These are phyloP conservation scores for Fusarium compactum DNA, from an alignment of 2,329 filamentous ascomycete genomes.

Conservation along the genomic window DNA sequence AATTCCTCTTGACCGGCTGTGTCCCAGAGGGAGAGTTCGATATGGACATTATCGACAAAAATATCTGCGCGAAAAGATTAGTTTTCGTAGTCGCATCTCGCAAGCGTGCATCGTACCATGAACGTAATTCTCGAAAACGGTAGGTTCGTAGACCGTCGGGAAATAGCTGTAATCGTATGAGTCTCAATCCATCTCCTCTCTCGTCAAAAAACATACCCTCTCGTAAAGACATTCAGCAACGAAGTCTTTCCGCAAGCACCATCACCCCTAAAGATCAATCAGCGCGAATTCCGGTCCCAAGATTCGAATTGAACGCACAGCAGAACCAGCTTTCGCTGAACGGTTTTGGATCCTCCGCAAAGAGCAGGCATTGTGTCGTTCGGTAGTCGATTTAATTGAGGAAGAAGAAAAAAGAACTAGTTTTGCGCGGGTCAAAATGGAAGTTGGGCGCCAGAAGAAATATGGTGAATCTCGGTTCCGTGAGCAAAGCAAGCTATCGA, in stretches of 20 bases:
- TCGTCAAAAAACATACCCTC: slow-evolving; percentile 74
- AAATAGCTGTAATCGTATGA: slow-evolving; percentile 76
- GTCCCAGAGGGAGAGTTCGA: slow-evolving; percentile 98
- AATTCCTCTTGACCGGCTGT: slow-evolving; percentile 99
- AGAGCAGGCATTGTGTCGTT: slow-evolving; percentile 50
- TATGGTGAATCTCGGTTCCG: background rate
- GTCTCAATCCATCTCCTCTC: background rate
- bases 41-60: slow-evolving; percentile 96
- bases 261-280: slow-evolving; percentile 75
- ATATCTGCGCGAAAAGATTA: slow-evolving; percentile 74
- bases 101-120: slow-evolving; percentile 73
- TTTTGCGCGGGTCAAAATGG: background rate
- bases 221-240: slow-evolving; percentile 96
- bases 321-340: slow-evolving; percentile 95
- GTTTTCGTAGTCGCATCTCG: background rate
- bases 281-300: slow-evolving; percentile 10
- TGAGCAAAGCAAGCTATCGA: background rate
- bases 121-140: slow-evolving; percentile 99
- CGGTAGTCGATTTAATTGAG: no score
- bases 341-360: slow-evolving; percentile 82
- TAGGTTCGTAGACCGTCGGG: slow-evolving; percentile 97
- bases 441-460: background rate
- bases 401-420: background rate
- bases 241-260: slow-evolving; percentile 98
- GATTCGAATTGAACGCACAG: slow-evolving; percentile 64